Evolutionary conservation across 176 grass and related monocot genomes (phyloP), one percentile per base, ranked within the genome.

Genomic region (Zoysia japonica): DNA sequence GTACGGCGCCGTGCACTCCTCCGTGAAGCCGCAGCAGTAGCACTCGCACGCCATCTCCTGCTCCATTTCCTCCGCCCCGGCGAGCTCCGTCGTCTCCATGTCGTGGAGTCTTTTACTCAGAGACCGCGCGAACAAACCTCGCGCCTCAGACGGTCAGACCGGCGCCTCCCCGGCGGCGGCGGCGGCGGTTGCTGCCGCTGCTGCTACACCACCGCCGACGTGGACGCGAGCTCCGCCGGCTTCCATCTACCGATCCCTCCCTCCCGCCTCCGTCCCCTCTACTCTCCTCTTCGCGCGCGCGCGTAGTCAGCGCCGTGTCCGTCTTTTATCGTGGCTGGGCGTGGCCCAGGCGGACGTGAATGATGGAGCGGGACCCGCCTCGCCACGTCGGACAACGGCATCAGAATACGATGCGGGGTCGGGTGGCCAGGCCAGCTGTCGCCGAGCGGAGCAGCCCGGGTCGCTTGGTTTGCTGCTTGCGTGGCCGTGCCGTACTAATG

Each of bases 1-100:
- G 80, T 96, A 96, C 67, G 87, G 79, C 12, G 77, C 82, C 49
- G 93, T 96, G 85, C 93, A 96, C 85, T 96, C 93, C 82, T 96
- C 93, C 63, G 88, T 89, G 90, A 96, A 85, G 1, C 87, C 87
- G 80, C 93, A 96, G 83, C 28, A 28, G 28, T 28, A 28, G 28
- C 93, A 96, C 68, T 96, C 93, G 85, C 93, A 95, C 43, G 85
- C 85, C 20, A 91, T 85, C 28, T 88, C 86, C 60, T 82, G 75
- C 11, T 79, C 78, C 15, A 76, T 76, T 17, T 38, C 77, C 6
- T 68, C 54, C 17, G 75, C 20, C 5, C 1, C 80, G 6, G 2
- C 19, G 0, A 28, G 28, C 28, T 28, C 28, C 28, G 28, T 81
- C 14, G 11, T 54, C 70, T 92, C 93, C 61, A 83, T 83, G 3